phyloP scores from a whole-genome alignment of 495 filamentous ascomycete genomes.

The Trichoderma reesei region DNA sequence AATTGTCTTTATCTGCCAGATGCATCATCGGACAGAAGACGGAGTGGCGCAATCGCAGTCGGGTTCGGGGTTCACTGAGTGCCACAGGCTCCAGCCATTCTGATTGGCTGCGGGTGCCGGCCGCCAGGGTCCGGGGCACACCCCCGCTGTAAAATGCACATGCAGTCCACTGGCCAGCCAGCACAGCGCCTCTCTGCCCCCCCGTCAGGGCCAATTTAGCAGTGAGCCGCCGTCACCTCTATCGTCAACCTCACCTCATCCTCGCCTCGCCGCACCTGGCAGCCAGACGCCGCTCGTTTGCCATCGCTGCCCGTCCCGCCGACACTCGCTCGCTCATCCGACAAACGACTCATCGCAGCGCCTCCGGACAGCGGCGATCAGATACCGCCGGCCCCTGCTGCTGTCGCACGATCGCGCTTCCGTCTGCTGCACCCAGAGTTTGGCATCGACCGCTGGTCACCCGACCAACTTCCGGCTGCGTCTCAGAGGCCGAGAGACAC shows the following conservation, averaged over 20 bases:
- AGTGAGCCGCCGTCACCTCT: not conserved
- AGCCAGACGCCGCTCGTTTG: not conserved
- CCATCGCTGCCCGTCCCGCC: not conserved
- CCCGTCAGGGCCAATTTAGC: not conserved
- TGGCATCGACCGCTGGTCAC: constrained; percentile 5
- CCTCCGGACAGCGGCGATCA: too few species aligned
- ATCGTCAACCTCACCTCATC: not conserved
- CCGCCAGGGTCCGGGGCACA: not conserved
- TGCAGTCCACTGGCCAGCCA: not conserved
- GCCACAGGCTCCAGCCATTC: not conserved
- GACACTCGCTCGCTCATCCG: not conserved
- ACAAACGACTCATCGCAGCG: not conserved
- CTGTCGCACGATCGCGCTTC: not conserved
- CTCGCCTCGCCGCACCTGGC: too few species aligned
- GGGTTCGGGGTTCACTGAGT: not conserved
- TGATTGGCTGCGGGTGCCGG: constrained; percentile 3
- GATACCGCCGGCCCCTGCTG: not conserved
- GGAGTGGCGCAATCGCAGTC: not conserved
- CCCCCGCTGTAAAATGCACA: constrained; percentile 3
- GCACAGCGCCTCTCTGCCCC: not conserved
- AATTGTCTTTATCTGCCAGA: not conserved
- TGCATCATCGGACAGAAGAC: not conserved
- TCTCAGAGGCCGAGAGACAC: not conserved
- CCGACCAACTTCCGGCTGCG: not conserved
- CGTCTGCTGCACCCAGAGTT: not conserved